Conservation (phyloP, 2,329 filamentous ascomycete genomes). For the Pestalotiopsis sp. region DNA sequence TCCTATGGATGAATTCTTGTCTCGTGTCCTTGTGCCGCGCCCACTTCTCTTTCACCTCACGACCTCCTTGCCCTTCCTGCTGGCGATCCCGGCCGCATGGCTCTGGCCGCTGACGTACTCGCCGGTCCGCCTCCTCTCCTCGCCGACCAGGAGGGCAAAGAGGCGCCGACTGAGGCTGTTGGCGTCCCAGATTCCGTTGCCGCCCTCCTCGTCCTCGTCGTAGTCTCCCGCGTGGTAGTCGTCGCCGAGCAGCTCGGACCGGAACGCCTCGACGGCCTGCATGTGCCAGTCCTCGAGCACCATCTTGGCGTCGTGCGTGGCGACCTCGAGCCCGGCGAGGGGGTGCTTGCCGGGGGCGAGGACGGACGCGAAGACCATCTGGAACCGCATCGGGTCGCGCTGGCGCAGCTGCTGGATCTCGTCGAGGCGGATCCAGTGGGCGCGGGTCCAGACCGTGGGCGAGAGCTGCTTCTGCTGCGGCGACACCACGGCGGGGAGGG, state of each 20-base stretch:
- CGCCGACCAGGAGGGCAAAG: slow-evolving; percentile 55
- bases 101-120: slow-evolving; percentile 11
- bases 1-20: background rate
- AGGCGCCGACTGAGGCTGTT: slow-evolving; percentile 51
- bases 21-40: background rate
- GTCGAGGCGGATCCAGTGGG: slow-evolving; percentile 58
- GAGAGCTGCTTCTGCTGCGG: slow-evolving; percentile 33
- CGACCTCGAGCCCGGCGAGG: slow-evolving; percentile 52
- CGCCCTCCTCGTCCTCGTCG: background rate
- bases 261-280: slow-evolving; percentile 59
- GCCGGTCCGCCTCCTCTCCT: slow-evolving; percentile 39
- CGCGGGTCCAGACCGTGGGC: slow-evolving; percentile 47
- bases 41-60: background rate
- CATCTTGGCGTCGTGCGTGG: slow-evolving; percentile 48
- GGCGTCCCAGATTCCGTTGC: slow-evolving; percentile 45
- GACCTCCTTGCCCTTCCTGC: background rate
- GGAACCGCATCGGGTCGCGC: slow-evolving; percentile 41
- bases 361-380: slow-evolving; percentile 24
- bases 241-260: slow-evolving; percentile 41
- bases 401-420: slow-evolving; percentile 52
- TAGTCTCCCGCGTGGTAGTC: background rate
- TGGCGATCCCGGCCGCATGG: background rate
- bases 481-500: background rate
- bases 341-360: slow-evolving; percentile 15
- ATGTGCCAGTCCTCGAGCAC: slow-evolving; percentile 58